Evolutionary conservation across 371 early-diverging fungal genomes (phyloP), one percentile per base, ranked within the genome.

Genomic region (Mortierella sp.): DNA sequence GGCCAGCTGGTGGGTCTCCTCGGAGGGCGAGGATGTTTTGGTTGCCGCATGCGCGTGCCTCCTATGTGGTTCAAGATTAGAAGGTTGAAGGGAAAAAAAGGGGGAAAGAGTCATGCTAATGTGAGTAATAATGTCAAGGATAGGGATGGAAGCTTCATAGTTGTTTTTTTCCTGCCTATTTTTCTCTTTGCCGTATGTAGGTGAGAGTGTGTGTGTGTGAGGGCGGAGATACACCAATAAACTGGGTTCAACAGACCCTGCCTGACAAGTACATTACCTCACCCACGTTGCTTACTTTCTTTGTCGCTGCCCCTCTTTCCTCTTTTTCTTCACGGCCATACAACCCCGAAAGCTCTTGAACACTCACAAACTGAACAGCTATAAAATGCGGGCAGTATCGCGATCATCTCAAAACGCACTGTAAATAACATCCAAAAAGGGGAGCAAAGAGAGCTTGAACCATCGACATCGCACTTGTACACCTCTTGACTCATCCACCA

Each of bases 11-110:
- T 31, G 97, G 96, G 88, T 98, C 99, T 47, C 99, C 99, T 70
- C 99, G 95, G 52, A 98, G 92, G 3, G 99, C 99, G 38, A 98
- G 93, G 76, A 98, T 97, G 89, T 98, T 98, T 87, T 97, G 97
- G 88, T 98, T 96, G 54, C 98, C 98, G 75, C 96, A 94, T 11
- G 94, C 94, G 85, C 97, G 97, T 68, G 98, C 97, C 78, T 95
- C 95, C 91, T 94, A 90, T 24, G 42, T 38, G 48, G 74, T 50
- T 28, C 50, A 55, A 16, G 74, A 13, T 26, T 47, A 57, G 21
- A 60, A 68, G 28, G 34, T 9, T 44, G 50, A 57, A 52, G 9
- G 16, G 21, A 9, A 73, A 72, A 11, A 75, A 63, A 50, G n/a
- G 44, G 79, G 28, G 45, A 71, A 24, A 38, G 57, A 70, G 71